Conservation (phyloP, 164 flowering plant species). For the Magnolia sinica region DNA sequence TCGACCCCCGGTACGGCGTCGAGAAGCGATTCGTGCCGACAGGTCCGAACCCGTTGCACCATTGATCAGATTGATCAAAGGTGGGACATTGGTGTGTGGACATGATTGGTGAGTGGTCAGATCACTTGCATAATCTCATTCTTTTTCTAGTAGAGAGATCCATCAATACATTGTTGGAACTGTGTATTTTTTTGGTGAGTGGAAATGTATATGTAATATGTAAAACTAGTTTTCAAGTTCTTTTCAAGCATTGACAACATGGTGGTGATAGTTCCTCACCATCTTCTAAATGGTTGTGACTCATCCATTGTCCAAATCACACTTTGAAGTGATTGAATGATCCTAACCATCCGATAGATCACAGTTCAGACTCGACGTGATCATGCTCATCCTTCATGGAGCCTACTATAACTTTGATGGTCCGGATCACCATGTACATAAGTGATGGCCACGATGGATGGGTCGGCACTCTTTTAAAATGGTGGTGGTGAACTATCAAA, state of each 20-base stretch:
- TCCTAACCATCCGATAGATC: neutral
- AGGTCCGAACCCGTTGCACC: constrained; percentile 93
- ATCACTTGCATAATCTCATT: neutral
- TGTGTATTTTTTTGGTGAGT: neutral
- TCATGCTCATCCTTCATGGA: too few species aligned
- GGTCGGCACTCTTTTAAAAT: too few species aligned
- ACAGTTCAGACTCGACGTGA: too few species aligned
- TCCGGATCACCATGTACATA: too few species aligned
- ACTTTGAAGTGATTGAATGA: neutral
- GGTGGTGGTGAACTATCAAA: too few species aligned
- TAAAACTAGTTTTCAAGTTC: neutral
- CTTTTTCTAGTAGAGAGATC: neutral
- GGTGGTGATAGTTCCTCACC: neutral
- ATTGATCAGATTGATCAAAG: constrained; percentile 27
- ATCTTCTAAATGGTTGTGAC: neutral
- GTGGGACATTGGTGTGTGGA: neutral
- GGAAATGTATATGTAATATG: constrained; percentile 8
- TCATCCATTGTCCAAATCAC: neutral
- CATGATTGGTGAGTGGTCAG: constrained; percentile 6
- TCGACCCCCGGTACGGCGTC: constrained; percentile 78
- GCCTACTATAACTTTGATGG: too few species aligned
- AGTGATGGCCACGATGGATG: too few species aligned
- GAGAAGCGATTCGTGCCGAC: constrained; percentile 83
- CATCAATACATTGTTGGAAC: constrained; percentile 8
- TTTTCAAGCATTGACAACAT: neutral